A percentile compares a stretch with the other conserved stretches of the same genome.
phyloP scores from a whole-genome alignment of 202 grass and related monocot species.

The Carex sylvatica region DNA sequence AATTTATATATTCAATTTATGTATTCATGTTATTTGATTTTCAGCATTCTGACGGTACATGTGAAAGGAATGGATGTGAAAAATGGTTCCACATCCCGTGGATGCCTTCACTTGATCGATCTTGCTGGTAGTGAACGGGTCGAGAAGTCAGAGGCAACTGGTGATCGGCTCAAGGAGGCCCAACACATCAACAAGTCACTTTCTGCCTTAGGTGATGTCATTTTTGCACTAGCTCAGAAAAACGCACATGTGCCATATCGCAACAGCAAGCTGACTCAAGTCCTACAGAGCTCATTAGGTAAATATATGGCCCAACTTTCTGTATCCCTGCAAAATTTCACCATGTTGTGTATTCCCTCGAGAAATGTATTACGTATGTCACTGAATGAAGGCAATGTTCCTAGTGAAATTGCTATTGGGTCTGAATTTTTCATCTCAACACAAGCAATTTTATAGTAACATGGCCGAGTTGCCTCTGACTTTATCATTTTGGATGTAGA shows the following conservation, averaged over 20 bases:
- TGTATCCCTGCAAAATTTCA: neutral
- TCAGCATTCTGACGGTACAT: slow-evolving; percentile 92
- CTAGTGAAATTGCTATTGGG: neutral
- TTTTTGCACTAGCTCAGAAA: slow-evolving; percentile 91
- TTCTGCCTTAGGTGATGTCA: slow-evolving; percentile 94
- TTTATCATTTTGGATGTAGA: neutral
- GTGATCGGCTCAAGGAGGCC: slow-evolving; percentile 93
- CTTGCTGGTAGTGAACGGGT: slow-evolving; percentile 95
- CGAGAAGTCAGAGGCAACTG: slow-evolving; percentile 87
- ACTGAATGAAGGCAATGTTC: neutral
- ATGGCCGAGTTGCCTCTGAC: neutral
- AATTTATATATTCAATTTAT: slow-evolving; percentile 1
- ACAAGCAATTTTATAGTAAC: neutral
- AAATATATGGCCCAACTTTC: slow-evolving; percentile 21
- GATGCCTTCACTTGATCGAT: slow-evolving; percentile 94
- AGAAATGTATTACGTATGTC: slow-evolving; percentile 23
- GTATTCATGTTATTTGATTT: slow-evolving; percentile 26
- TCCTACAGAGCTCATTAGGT: slow-evolving; percentile 99
- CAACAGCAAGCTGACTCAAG: slow-evolving; percentile 99
- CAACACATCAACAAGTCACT: slow-evolving; percentile 96
- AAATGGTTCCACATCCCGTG: slow-evolving; percentile 75
- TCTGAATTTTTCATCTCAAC: neutral
- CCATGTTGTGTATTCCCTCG: neutral
- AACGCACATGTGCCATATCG: slow-evolving; percentile 86
- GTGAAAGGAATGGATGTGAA: slow-evolving; percentile 88